phyloP scores from a whole-genome alignment of 768 basidiomycete species.

The Tricholoma matsutake region DNA sequence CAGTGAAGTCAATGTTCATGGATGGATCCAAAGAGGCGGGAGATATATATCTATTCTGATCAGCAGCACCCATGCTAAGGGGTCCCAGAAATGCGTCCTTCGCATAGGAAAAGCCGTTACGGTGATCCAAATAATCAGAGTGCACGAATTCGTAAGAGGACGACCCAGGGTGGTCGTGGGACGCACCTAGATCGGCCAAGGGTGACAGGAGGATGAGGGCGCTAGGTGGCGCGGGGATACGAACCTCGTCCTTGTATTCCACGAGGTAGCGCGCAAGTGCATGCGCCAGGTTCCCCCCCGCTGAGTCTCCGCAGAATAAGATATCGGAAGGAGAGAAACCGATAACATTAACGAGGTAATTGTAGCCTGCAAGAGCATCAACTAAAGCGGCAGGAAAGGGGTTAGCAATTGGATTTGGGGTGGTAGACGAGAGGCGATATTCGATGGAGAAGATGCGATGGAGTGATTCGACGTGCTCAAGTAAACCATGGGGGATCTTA shows the following conservation, averaged over 20 bases:
- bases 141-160: constrained; percentile 31
- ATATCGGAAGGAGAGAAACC: constrained; percentile 60
- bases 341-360: constrained; percentile 57
- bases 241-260: constrained; percentile 37
- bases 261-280: constrained; percentile 61
- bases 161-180: constrained; percentile 36
- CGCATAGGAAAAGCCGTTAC: constrained; percentile 23
- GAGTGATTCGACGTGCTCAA: constrained; percentile 43
- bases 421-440: constrained; percentile 60
- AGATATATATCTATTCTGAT: constrained; percentile 53
- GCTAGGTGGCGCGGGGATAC: constrained; percentile 40
- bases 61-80: constrained; percentile 43
- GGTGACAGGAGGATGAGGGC: constrained; percentile 54
- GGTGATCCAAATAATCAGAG: constrained; percentile 35
- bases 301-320: constrained; percentile 71
- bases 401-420: constrained; percentile 39
- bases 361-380: constrained; percentile 72
- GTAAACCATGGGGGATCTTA: constrained; percentile 41
- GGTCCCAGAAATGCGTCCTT: constrained; percentile 45
- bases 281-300: constrained; percentile 70
- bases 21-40: constrained; percentile 46
- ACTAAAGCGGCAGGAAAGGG: constrained; percentile 76
- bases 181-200: constrained; percentile 48
- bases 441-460: constrained; percentile 59
- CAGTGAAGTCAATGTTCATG: constrained; percentile 41